A percentile compares a stretch with the other conserved stretches of the same genome.
Conservation (phyloP, 2,329 filamentous ascomycete genomes). For the Botrytis sinoallii region DNA sequence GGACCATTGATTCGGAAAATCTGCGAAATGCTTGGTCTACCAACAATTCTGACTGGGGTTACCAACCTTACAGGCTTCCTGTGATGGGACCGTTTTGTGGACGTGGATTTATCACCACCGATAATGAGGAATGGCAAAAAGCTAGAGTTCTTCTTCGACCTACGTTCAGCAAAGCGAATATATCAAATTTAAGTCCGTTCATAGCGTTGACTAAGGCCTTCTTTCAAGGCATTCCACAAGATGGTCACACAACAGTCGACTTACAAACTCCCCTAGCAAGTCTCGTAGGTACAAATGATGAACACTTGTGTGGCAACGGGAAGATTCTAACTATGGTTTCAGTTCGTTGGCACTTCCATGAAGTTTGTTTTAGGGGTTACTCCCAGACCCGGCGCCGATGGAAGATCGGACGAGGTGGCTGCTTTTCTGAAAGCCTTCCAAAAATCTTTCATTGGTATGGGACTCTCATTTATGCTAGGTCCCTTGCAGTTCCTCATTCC, state of each 20-base stretch:
- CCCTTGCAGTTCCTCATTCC: slow-evolving; percentile 1
- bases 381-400: not conserved
- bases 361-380: slow-evolving; percentile 1
- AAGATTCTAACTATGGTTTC: not conserved
- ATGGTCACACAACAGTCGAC: not conserved
- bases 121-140: not conserved
- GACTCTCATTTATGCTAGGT: slow-evolving; percentile 12
- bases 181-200: not conserved
- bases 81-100: slow-evolving; percentile 14
- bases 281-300: not conserved
- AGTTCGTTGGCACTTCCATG: not conserved
- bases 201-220: not conserved
- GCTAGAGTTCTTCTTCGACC: slow-evolving; percentile 1
- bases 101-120: slow-evolving; percentile 3
- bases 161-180: slow-evolving; percentile 11
- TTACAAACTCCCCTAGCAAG: not conserved
- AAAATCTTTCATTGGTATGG: slow-evolving; percentile 3
- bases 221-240: not conserved
- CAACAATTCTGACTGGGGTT: slow-evolving; percentile 8
- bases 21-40: not conserved
- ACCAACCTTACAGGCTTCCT: not conserved
- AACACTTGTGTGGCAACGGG: not conserved
- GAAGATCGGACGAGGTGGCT: not conserved
- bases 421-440: slow-evolving; percentile 12
- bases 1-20: slow-evolving; percentile 8